A percentile compares a stretch with the other conserved stretches of the same genome.
These are phyloP conservation scores for Pneumocystis murina DNA, from an alignment of 1,139 yeast genomes.

Conservation along the genomic window DNA sequence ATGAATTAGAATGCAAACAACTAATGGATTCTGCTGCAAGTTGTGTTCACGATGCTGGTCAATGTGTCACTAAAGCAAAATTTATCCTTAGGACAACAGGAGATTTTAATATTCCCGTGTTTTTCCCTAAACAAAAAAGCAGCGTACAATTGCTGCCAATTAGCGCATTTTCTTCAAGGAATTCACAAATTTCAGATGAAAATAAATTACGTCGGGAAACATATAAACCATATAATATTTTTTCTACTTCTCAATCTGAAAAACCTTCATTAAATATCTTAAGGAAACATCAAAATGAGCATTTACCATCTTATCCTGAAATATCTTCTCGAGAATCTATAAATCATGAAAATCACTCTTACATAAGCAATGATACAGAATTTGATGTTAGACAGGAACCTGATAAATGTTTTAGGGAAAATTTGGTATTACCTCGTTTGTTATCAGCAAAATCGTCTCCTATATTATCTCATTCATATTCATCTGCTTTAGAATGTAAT, in stretches of 20 bases:
- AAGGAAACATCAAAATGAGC: not conserved
- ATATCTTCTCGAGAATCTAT: not conserved
- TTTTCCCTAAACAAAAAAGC: not conserved
- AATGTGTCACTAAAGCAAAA: conserved; percentile 33
- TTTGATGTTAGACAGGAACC: not conserved
- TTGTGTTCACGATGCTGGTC: conserved; percentile 25
- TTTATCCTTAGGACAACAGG: conserved; percentile 44
- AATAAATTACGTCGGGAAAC: not conserved
- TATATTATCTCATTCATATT: not conserved
- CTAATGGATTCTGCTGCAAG: conserved; percentile 20
- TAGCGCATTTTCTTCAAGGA: not conserved
- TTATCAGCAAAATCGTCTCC: not conserved
- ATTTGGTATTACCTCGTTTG: not conserved
- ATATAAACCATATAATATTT: not conserved
- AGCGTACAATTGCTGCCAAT: not conserved
- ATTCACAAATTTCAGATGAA: not conserved
- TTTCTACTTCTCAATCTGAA: not conserved
- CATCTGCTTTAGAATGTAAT: not conserved
- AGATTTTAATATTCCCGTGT: conserved; percentile 44
- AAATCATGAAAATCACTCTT: not conserved
- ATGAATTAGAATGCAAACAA: conserved; percentile 6
- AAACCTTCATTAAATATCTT: not conserved
- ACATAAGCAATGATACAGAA: not conserved
- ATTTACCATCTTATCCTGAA: not conserved
- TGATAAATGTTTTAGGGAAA: not conserved